Percentiles rank a stretch among this genome's conserved stretches.
phyloP scores from a whole-genome alignment of 345 rosid genomes.

The Eucalyptus sp. region DNA sequence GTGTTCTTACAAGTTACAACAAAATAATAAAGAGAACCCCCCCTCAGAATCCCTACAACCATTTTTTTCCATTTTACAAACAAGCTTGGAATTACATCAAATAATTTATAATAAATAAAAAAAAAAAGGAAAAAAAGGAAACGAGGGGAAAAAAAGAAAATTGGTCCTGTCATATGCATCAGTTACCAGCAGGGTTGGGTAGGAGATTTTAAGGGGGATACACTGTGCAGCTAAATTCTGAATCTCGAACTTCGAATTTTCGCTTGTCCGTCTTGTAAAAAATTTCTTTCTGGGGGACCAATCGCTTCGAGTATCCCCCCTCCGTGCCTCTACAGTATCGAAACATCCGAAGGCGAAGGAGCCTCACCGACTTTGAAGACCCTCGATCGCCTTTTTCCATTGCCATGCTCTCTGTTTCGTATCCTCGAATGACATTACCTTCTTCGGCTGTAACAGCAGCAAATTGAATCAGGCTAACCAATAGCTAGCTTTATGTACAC shows the following conservation, averaged over 20 bases:
- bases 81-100: neutral
- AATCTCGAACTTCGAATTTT: neutral
- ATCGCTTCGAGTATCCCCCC: neutral
- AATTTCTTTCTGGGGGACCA: neutral
- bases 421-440: conserved; percentile 87
- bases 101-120: neutral
- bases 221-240: neutral
- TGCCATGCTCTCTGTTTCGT: conserved; percentile 82
- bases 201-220: neutral
- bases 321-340: conserved; percentile 4
- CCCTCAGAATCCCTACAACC: neutral
- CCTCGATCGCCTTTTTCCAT: conserved; percentile 94
- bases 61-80: neutral
- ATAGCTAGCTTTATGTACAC: neutral
- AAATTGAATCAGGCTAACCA: neutral
- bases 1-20: neutral
- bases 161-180: neutral
- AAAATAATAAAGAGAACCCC: neutral
- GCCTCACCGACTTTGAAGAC: conserved; percentile 72
- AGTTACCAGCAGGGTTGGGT: neutral
- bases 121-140: neutral
- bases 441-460: conserved; percentile 63
- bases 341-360: neutral
- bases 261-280: neutral
- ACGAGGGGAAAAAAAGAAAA: neutral